phyloP scores from a whole-genome alignment of 2,329 filamentous ascomycete genomes.

The Penicillium polonicum region DNA sequence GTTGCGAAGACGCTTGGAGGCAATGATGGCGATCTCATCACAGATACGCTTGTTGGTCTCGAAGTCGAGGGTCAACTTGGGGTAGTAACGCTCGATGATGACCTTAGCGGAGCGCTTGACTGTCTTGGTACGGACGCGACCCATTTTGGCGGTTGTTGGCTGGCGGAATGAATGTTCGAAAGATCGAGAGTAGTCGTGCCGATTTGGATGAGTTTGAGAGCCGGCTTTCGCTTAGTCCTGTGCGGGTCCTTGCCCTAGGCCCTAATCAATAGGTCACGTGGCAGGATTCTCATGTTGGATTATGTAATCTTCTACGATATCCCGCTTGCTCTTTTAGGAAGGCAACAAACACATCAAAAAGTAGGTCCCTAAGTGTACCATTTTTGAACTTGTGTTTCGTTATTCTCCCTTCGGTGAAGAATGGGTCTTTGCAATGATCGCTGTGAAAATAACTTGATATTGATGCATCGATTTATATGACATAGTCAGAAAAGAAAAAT shows the following conservation, averaged over 20 bases:
- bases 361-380: background rate
- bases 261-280: constrained; percentile 19
- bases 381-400: background rate
- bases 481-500: constrained; percentile 26
- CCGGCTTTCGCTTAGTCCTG: constrained; percentile 27
- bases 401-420: background rate
- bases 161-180: constrained; percentile 35
- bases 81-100: constrained; percentile 99
- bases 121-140: constrained; percentile 56
- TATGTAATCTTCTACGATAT: background rate
- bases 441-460: constrained; percentile 12
- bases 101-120: constrained; percentile 94
- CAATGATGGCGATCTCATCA: constrained; percentile 99
- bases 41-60: constrained; percentile 99
- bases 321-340: background rate
- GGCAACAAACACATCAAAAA: background rate
- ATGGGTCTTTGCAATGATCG: background rate
- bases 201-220: constrained; percentile 19
- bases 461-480: constrained; percentile 25
- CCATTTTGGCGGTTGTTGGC: constrained; percentile 48
- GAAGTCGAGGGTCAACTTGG: constrained; percentile 97
- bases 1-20: constrained; percentile 98
- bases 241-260: constrained; percentile 26
- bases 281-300: background rate
- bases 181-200: constrained; percentile 8